Base-by-base conservation (phyloP, 345 rosid species). In the Durio zibethinus region DNA sequence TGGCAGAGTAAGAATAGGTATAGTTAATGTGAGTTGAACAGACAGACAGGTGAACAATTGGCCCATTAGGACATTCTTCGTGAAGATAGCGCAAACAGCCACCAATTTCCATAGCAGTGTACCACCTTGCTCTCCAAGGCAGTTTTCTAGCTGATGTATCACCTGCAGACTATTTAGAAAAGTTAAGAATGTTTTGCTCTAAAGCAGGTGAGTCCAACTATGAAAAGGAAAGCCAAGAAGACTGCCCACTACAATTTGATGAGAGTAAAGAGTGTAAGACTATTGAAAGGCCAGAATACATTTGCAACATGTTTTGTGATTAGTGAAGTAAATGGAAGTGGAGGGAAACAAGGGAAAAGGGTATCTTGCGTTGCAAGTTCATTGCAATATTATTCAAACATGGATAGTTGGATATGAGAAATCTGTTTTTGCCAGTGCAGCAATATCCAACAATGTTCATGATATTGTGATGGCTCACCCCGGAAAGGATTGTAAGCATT, bases 111-210 rank as follows among this genome's bases (percentile, higher is more conserved):
- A 76, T 45, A 3, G 89, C 89, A 18, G 80, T 82, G 38, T 76
- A 57, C 91, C 91, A 88, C 75, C 91, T 86, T 31, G 85, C 83
- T 78, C 71, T 82, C 89, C 88, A 88, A 40, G 86, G 5, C 74
- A 88, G 70, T 15, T 78, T 76, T 72, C 73, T 74, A 1, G 89
- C 88, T 2, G 56, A 76, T 0, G 76, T 73, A 60, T 86, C 80
- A 50, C 27, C 88, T 88, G 68, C 50, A 79, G 4, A 61, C 1
- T 31, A 6, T 33, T 31, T 31, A 62, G 60, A 35, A 40, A 35
- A 14, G 6, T 72, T n/a, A 6, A 31, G 54, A 72, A 33, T 50
- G 61, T 52, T 48, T 27, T 16, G 59, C 27, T 31, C 15, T 71
- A 33, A 4, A 70, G 38, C 59, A 16, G 40, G 6, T 20, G 16